Evolutionary conservation across 768 basidiomycete species (phyloP).

Genomic region (Lactarius psammicola): DNA sequence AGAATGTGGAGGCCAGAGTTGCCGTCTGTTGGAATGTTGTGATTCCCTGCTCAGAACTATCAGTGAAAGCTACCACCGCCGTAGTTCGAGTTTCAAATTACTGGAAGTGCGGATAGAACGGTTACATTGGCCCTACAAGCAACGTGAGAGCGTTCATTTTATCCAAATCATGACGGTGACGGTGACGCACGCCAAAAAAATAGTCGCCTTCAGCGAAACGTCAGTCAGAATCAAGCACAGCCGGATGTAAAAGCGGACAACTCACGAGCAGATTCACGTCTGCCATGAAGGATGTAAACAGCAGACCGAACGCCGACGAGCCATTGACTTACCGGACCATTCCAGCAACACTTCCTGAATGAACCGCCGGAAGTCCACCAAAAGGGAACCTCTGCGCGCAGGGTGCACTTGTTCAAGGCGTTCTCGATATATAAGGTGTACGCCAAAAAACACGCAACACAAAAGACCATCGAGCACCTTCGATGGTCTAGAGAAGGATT

Average conservation of each 20-base stretch:
- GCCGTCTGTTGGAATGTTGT: conserved; percentile 18
- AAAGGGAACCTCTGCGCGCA: not conserved
- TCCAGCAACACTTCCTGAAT: conserved; percentile 6
- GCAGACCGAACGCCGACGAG: not conserved
- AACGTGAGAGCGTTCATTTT: not conserved
- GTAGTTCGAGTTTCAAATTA: not conserved
- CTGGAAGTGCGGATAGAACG: conserved; percentile 10
- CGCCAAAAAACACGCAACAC: conserved; percentile 14
- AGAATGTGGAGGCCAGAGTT: not conserved
- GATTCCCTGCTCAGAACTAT: conserved; percentile 2
- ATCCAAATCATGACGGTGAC: not conserved
- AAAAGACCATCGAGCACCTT: conserved; percentile 7
- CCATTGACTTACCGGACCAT: conserved; percentile 12
- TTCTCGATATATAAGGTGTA: conserved; percentile 11
- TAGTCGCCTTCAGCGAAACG: conserved; percentile 11
- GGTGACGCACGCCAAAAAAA: conserved; percentile 15
- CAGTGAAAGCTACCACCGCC: not conserved
- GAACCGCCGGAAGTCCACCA: conserved; percentile 12
- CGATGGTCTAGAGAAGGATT: not conserved
- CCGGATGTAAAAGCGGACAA: not conserved
- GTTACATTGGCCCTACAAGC: conserved; percentile 14
- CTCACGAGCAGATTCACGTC: conserved; percentile 19
- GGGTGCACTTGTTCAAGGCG: conserved; percentile 16
- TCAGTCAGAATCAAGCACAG: not conserved
- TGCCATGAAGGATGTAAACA: not conserved